Base-by-base conservation (phyloP, 352 stramenopile genomes). In the Phytopythium aichiense region DNA sequence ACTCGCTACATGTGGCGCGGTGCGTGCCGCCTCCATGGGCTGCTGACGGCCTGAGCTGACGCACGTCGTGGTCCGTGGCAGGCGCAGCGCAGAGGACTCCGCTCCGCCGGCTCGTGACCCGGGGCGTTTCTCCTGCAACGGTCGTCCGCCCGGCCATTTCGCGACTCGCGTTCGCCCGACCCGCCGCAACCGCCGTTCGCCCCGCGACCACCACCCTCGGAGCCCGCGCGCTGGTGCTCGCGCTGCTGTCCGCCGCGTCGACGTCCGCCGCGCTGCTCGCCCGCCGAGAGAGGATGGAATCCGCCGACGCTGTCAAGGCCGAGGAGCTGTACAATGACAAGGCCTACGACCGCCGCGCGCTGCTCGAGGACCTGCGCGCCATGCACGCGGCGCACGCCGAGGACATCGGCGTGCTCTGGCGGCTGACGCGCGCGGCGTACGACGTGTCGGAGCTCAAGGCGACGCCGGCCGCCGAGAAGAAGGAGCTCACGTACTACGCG, bases 261-360 rank as follows among this genome's bases (percentile, higher is more conserved):
- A 54, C 57, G 5, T 31, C 69, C 0, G 8, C 22, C 33, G 31
- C 31, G n/a, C 69, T 67, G 38, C 54, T 77, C 12, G 56, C 59
- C 20, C 68, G 60, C 12, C 20, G 48, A 23, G 76, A 74, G 64
- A 68, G 51, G 23, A 87, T 81, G 68, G 83, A 92, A 46, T 92
- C 85, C 0, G 64, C 81, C 7, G 71, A 80, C 46, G 81, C 83
- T 15, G 68, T 88, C 38, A 74, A 84, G 51, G 83, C 84, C 16
- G 84, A 95, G 62, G 87, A 95, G 64, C 77, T 89, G 57, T 95
- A 92, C 70, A 84, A 90, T 59, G 75, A 91, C 72, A 78, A 78
- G 45, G 63, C 55, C 28, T 91, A 91, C 65, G 80, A 91, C 65
- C 87, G 87, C 31, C 81, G 73, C 40, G 72, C 88, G 66, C 71